Percentiles rank a stretch among this genome's conserved stretches.
phyloP scores from a whole-genome alignment of 2,329 filamentous ascomycete genomes.

The Alternaria viburni region DNA sequence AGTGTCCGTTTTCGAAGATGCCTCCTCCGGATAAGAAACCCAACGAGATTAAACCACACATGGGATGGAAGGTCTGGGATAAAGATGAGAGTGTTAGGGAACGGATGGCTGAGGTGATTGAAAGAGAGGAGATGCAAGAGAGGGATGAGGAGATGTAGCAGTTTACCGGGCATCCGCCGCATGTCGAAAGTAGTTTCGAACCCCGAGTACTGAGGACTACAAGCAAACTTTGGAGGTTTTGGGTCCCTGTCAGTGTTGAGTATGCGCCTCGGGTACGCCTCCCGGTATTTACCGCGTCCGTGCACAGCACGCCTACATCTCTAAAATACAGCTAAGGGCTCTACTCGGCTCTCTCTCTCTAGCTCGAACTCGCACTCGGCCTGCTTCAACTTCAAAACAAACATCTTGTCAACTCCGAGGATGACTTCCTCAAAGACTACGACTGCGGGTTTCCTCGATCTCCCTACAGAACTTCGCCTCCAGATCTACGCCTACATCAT shows the following conservation, averaged over 20 bases:
- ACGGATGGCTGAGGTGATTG: slow-evolving; percentile 1
- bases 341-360: background rate
- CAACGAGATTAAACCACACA: background rate
- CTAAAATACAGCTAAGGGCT: background rate
- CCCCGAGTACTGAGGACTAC: background rate
- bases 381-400: background rate
- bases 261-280: background rate
- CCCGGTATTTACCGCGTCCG: background rate
- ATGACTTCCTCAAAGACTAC: background rate
- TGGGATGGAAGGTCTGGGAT: slow-evolving; percentile 17
- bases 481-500: background rate
- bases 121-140: background rate
- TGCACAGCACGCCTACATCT: background rate
- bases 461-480: background rate
- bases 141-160: background rate
- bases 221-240: background rate
- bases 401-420: background rate
- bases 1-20: slow-evolving; percentile 10
- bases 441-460: background rate
- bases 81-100: slow-evolving; percentile 2
- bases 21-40: background rate
- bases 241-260: background rate
- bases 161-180: background rate
- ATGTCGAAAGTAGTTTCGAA: background rate
- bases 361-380: background rate